Percentiles rank a stretch among this genome's conserved stretches.
Evolutionary conservation across 2,329 filamentous ascomycete species (phyloP).

Genomic region (Nothomitra cinnamomea): DNA sequence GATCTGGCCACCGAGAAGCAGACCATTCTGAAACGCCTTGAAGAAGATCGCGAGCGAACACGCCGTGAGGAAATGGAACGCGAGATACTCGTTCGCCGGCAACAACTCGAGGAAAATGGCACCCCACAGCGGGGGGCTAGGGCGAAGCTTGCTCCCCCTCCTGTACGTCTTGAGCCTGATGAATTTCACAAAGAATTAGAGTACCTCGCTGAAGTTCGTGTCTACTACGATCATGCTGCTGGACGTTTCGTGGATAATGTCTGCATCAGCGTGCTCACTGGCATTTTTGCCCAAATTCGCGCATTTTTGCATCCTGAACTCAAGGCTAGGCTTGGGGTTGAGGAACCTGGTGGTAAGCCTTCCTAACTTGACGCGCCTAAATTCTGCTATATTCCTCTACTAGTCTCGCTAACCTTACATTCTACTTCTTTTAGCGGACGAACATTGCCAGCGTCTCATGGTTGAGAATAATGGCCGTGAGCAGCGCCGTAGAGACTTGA

Average conservation of each 20-base stretch:
- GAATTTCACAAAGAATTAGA: conserved; percentile 32
- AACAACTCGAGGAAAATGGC: conserved; percentile 1
- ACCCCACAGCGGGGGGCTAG: neutral
- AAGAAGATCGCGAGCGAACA: neutral
- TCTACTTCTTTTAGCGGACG: neutral
- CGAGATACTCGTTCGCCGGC: neutral
- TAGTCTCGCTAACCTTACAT: neutral
- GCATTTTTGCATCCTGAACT: neutral
- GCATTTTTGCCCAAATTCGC: neutral
- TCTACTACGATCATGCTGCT: conserved; percentile 52
- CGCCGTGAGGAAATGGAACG: conserved; percentile 1
- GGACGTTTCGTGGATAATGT: conserved; percentile 43
- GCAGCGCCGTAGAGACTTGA: neutral
- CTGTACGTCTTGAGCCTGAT: neutral
- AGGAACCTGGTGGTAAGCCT: conserved; percentile 4
- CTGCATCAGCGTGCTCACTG: conserved; percentile 10
- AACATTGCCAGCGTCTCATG: conserved; percentile 2
- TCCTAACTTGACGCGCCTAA: neutral
- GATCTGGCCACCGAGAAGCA: conserved; percentile 3
- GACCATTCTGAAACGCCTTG: neutral
- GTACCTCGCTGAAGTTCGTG: conserved; percentile 45
- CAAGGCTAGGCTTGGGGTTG: neutral
- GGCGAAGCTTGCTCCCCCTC: neutral
- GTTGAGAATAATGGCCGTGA: conserved; percentile 4
- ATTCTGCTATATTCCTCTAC: neutral